Conservation (phyloP, 352 stramenopile genomes). For the Albugo laibachii region DNA sequence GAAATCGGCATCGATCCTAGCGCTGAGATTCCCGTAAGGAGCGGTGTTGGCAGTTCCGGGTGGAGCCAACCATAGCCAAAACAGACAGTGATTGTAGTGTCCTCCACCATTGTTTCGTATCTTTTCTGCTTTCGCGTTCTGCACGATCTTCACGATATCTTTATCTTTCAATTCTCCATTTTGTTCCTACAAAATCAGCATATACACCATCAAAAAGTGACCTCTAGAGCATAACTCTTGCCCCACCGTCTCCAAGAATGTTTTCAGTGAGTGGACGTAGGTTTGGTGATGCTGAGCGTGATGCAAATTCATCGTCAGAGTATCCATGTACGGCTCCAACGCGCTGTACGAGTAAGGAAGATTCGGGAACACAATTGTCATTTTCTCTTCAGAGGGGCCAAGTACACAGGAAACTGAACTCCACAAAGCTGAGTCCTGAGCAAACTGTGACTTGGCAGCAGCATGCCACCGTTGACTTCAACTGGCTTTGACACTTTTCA, state of each 20-base stretch:
- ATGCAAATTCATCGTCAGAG: constrained; percentile 33
- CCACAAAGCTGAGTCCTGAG: background rate
- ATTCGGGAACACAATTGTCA: constrained; percentile 15
- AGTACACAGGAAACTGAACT: constrained; percentile 8
- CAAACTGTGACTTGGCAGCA: no score
- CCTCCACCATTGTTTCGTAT: constrained; percentile 21
- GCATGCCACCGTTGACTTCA: no score
- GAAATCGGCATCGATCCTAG: constrained; percentile 38
- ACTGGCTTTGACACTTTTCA: no score
- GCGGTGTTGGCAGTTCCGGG: constrained; percentile 16
- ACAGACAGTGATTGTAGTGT: constrained; percentile 31
- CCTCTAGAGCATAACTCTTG: background rate
- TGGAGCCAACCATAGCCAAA: constrained; percentile 54
- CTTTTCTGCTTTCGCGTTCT: constrained; percentile 13
- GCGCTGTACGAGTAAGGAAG: constrained; percentile 34
- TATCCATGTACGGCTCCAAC: constrained; percentile 25
- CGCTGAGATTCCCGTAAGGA: constrained; percentile 19
- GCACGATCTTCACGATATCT: constrained; percentile 13
- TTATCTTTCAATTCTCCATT: constrained; percentile 15
- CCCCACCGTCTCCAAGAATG: constrained; percentile 21
- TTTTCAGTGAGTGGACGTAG: constrained; percentile 19
- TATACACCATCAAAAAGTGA: constrained; percentile 3
- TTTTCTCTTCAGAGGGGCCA: constrained; percentile 10
- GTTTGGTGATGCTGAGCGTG: constrained; percentile 40
- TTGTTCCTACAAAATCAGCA: constrained; percentile 10